Conservation (phyloP, 2,329 filamentous ascomycete species). For the Colletotrichum orchidophilum region DNA sequence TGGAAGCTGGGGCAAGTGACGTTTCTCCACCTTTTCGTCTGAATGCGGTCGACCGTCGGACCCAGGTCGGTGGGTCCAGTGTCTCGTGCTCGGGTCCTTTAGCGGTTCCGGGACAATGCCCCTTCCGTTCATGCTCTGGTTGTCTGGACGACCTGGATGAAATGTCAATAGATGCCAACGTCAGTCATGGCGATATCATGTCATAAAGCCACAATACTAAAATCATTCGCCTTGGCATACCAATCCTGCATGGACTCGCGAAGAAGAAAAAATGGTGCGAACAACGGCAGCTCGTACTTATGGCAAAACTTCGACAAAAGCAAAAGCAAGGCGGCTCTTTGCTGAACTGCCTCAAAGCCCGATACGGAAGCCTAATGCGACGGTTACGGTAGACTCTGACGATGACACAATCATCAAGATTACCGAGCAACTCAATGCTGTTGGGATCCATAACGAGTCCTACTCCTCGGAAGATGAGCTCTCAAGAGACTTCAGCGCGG, state of each 20-base stretch:
- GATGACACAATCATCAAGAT: constrained; percentile 42
- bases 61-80: constrained; percentile 4
- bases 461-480: constrained; percentile 32
- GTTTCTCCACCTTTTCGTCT: constrained; percentile 14
- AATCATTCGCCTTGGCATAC: background rate
- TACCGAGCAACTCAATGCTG: constrained; percentile 45
- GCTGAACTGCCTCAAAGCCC: constrained; percentile 63
- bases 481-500: constrained; percentile 7
- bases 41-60: constrained; percentile 20
- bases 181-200: constrained; percentile 1
- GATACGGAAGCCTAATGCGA: constrained; percentile 42
- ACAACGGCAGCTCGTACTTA: constrained; percentile 57
- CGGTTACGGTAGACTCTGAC: constrained; percentile 7
- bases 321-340: constrained; percentile 59
- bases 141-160: constrained; percentile 14
- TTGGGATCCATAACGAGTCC: constrained; percentile 40
- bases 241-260: background rate
- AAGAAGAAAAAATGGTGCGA: constrained; percentile 53
- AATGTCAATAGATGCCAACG: constrained; percentile 28
- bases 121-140: constrained; percentile 1
- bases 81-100: constrained; percentile 1
- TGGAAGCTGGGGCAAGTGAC: constrained; percentile 29
- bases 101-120: constrained; percentile 12
- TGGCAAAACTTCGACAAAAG: constrained; percentile 58
- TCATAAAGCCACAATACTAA: background rate